Evolutionary conservation across 31 red algal species (phyloP).

Genomic region (Asparagopsis taxiformis): DNA sequence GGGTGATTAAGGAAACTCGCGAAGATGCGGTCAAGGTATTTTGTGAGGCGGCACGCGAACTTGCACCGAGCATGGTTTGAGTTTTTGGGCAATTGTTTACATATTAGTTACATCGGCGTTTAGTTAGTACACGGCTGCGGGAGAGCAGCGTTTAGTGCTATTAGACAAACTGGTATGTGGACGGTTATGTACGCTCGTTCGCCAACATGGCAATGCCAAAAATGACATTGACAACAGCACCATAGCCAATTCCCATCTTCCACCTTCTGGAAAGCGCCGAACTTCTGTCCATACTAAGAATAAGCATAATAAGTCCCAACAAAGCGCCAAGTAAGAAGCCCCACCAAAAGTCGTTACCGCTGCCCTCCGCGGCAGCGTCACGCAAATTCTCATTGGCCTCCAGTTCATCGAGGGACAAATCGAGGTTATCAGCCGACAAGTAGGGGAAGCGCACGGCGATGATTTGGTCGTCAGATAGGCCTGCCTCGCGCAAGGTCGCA

Average conservation of each 20-base stretch:
- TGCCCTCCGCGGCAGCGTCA: slow-evolving; percentile 6
- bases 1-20: slow-evolving; percentile 77
- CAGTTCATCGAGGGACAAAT: slow-evolving; percentile 8
- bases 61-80: slow-evolving; percentile 13
- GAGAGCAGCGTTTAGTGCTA: neutral
- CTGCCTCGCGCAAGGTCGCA: slow-evolving; percentile 11
- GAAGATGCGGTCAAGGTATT: slow-evolving; percentile 56
- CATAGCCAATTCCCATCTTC: slow-evolving; percentile 47
- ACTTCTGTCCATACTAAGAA: slow-evolving; percentile 57
- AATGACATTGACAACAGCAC: slow-evolving; percentile 45
- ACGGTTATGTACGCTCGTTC: slow-evolving; percentile 4
- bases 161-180: neutral
- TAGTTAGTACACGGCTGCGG: neutral
- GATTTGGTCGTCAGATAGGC: neutral
- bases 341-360: slow-evolving; percentile 21
- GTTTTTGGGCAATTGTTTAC: no score
- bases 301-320: slow-evolving; percentile 64
- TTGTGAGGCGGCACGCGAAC: slow-evolving; percentile 56
- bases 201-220: slow-evolving; percentile 41
- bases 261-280: slow-evolving; percentile 33
- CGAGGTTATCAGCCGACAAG: neutral
- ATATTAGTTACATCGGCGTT: neutral
- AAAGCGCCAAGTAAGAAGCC: slow-evolving; percentile 48
- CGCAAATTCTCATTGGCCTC: slow-evolving; percentile 10
- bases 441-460: slow-evolving; percentile 26